A percentile compares a stretch with the other conserved stretches of the same genome.
phyloP scores from a whole-genome alignment of 768 basidiomycete genomes.

The Neoboletus magnificus region DNA sequence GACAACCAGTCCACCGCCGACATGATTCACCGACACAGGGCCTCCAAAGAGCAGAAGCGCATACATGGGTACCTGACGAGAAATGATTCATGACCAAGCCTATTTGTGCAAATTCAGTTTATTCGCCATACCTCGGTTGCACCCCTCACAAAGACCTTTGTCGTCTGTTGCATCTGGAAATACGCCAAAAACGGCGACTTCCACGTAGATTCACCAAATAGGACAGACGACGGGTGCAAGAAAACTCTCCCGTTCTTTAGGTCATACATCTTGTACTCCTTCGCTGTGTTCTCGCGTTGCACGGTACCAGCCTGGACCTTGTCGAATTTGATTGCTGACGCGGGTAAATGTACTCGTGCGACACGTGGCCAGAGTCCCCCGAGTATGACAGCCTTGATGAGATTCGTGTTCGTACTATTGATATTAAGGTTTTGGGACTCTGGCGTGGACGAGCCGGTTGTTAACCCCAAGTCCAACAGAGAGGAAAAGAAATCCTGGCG shows the following conservation, averaged over 20 bases:
- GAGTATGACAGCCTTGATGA: conserved; percentile 80
- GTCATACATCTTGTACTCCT: conserved; percentile 83
- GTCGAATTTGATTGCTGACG: conserved; percentile 77
- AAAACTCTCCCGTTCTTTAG: conserved; percentile 62
- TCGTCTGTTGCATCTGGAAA: conserved; percentile 79
- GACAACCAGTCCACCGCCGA: conserved; percentile 71
- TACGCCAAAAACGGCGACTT: conserved; percentile 78
- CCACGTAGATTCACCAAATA: conserved; percentile 73
- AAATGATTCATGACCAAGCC: neutral
- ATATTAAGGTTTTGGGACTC: conserved; percentile 53
- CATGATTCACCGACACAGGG: conserved; percentile 70
- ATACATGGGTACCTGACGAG: conserved; percentile 75
- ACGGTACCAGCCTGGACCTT: conserved; percentile 80
- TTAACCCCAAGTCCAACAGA: conserved; percentile 68
- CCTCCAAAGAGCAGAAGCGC: conserved; percentile 84
- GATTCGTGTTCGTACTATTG: conserved; percentile 63
- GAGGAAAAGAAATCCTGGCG: conserved; percentile 74
- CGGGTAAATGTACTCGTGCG: conserved; percentile 71
- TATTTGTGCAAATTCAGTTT: neutral
- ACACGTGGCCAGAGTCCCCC: conserved; percentile 88
- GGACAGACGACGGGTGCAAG: conserved; percentile 76
- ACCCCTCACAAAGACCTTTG: conserved; percentile 82
- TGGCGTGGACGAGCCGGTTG: conserved; percentile 46
- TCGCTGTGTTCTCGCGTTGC: conserved; percentile 79
- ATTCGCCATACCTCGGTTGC: conserved; percentile 69